phyloP scores from a whole-genome alignment of 1,284 basidiomycete genomes.

The Fomitopsis pinicola region DNA sequence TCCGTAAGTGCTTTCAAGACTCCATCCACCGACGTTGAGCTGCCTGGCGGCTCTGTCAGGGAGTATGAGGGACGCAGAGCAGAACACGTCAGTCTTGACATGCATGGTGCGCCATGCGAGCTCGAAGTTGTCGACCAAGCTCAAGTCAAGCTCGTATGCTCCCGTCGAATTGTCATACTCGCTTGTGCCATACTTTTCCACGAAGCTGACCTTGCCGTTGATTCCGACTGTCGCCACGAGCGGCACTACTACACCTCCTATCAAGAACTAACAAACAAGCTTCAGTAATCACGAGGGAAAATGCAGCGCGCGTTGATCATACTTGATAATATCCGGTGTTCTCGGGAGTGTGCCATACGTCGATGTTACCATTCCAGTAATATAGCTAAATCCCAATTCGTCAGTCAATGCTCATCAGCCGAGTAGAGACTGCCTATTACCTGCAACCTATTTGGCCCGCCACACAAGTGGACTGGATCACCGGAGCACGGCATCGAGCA shows the following conservation, averaged over 20 bases:
- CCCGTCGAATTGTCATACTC: slow-evolving; percentile 65
- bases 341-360: slow-evolving; percentile 57
- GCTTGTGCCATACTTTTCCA: slow-evolving; percentile 58
- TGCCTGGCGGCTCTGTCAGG: slow-evolving; percentile 67
- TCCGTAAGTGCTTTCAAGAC: slow-evolving; percentile 59
- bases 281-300: neutral
- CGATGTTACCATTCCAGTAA: slow-evolving; percentile 53
- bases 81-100: slow-evolving; percentile 72
- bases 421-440: slow-evolving; percentile 10
- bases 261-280: slow-evolving; percentile 44
- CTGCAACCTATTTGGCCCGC: slow-evolving; percentile 38
- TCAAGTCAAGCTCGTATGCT: slow-evolving; percentile 70
- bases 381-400: slow-evolving; percentile 36
- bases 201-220: slow-evolving; percentile 74
- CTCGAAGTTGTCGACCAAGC: slow-evolving; percentile 47
- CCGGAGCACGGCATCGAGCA: slow-evolving; percentile 63
- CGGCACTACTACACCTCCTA: slow-evolving; percentile 60
- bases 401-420: neutral
- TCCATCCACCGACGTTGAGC: slow-evolving; percentile 70
- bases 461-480: slow-evolving; percentile 62
- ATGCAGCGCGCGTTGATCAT: neutral
- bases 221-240: slow-evolving; percentile 69
- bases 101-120: slow-evolving; percentile 71
- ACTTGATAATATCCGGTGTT: slow-evolving; percentile 68
- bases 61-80: slow-evolving; percentile 65